A percentile compares a stretch with the other conserved stretches of the same genome.
Evolutionary conservation across 1,284 basidiomycete species (phyloP).

Genomic region (Microbotryomycetes sp.): DNA sequence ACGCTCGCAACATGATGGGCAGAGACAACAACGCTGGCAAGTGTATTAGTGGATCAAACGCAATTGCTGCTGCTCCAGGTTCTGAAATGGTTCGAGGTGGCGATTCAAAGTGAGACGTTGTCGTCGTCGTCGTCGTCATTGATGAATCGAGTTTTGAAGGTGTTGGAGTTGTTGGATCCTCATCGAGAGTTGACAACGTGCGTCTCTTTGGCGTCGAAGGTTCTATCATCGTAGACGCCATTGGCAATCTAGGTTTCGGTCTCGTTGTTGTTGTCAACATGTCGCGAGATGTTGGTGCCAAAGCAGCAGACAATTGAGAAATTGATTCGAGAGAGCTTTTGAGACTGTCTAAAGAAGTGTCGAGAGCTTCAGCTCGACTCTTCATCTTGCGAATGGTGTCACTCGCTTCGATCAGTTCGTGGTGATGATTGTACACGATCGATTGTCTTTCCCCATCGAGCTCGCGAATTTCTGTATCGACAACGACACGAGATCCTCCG

Average conservation of each 20-base stretch:
- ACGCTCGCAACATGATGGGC: conserved; percentile 15
- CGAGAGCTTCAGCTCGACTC: conserved; percentile 68
- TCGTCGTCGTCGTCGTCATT: too few relatives aligned
- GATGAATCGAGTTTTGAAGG: too few relatives aligned
- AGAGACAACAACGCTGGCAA: conserved; percentile 27
- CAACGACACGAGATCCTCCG: neutral
- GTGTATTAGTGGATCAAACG: conserved; percentile 28
- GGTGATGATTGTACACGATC: conserved; percentile 88
- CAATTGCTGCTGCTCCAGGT: too few relatives aligned
- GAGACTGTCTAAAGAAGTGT: conserved; percentile 70
- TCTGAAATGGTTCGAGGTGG: too few relatives aligned
- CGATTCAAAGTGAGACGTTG: neutral
- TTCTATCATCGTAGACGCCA: neutral
- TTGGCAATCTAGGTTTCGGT: neutral
- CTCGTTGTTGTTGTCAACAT: too few relatives aligned
- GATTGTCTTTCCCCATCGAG: conserved; percentile 82
- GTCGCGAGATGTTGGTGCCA: conserved; percentile 45
- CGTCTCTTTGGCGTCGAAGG: neutral
- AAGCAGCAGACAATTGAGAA: conserved; percentile 64
- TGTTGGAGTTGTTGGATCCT: conserved; percentile 1
- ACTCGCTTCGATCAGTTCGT: conserved; percentile 77
- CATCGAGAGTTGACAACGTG: neutral
- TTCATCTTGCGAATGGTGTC: conserved; percentile 87
- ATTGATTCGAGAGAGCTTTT: conserved; percentile 74
- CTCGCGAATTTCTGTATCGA: conserved; percentile 64